phyloP scores from a whole-genome alignment of 139 green algal species.

The Asterochloris erici region DNA sequence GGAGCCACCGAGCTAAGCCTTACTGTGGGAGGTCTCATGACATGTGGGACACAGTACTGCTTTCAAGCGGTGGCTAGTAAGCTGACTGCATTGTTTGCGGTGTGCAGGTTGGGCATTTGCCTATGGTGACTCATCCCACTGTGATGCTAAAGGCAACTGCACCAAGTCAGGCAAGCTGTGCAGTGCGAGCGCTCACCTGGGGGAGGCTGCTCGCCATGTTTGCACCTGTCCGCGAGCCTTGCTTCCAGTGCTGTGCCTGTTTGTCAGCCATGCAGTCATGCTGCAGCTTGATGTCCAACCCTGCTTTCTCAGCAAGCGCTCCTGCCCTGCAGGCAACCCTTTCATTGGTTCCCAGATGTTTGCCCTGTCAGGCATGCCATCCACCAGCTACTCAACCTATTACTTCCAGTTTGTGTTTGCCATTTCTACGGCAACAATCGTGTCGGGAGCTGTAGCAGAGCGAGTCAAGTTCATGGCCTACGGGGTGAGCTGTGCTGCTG shows the following conservation, averaged over 20 bases:
- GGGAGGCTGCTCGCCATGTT: too few species aligned
- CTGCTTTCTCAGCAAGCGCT: too few species aligned
- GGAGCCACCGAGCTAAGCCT: too few species aligned
- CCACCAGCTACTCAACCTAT: not conserved
- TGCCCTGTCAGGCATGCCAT: constrained; percentile 1
- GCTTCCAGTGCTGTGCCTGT: too few species aligned
- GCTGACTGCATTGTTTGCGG: too few species aligned
- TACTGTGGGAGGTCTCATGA: too few species aligned
- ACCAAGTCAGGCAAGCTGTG: not conserved
- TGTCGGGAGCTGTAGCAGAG: constrained; percentile 58
- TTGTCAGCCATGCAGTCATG: too few species aligned
- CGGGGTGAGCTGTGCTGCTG: not conserved
- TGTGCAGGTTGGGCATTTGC: constrained; percentile 26
- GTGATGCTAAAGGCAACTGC: not conserved
- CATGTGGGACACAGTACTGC: too few species aligned
- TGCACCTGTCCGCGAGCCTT: too few species aligned
- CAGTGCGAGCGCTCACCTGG: too few species aligned
- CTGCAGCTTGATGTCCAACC: too few species aligned
- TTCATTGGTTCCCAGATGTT: constrained; percentile 29
- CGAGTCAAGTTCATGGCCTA: constrained; percentile 43
- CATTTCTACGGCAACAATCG: constrained; percentile 69
- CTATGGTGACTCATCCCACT: constrained; percentile 19
- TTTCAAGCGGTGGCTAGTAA: too few species aligned
- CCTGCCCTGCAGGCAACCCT: constrained; percentile 7
- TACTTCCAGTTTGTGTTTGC: constrained; percentile 62